A percentile compares a stretch with the other conserved stretches of the same genome.
phyloP scores from a whole-genome alignment of 176 grass and related monocot genomes.

The Oryza meyeriana region DNA sequence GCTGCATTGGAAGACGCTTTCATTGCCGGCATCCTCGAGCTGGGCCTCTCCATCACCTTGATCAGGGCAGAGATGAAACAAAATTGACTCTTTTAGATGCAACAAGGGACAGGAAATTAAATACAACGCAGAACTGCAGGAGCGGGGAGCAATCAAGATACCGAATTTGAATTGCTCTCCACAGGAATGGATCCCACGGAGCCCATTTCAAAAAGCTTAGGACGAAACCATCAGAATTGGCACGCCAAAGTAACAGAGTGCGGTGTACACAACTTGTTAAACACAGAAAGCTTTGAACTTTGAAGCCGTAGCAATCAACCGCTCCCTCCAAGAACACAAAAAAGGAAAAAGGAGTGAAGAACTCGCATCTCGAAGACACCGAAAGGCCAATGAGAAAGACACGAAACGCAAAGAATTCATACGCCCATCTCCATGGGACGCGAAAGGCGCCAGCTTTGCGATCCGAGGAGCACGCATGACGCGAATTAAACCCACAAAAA shows the following conservation, averaged over 20 bases:
- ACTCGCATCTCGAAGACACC: slow-evolving; percentile 1
- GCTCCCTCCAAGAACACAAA: slow-evolving; percentile 1
- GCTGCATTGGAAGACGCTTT: slow-evolving; percentile 13
- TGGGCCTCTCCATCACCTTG: slow-evolving; percentile 59
- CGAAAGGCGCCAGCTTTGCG: slow-evolving; percentile 39
- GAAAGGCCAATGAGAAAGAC: slow-evolving; percentile 25
- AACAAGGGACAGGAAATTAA: slow-evolving; percentile 24
- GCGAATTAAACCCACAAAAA: background rate
- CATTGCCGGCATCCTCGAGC: slow-evolving; percentile 31
- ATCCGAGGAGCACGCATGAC: slow-evolving; percentile 15
- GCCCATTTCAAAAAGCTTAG: slow-evolving; percentile 52
- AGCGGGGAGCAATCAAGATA: slow-evolving; percentile 20
- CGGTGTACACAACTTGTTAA: background rate
- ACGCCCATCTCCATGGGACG: slow-evolving; percentile 16
- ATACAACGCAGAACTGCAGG: background rate
- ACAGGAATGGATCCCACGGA: slow-evolving; percentile 44
- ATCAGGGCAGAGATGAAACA: background rate
- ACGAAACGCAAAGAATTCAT: background rate
- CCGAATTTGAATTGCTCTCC: slow-evolving; percentile 51
- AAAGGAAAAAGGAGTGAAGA: background rate
- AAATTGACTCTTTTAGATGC: slow-evolving; percentile 16
- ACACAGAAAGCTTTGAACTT: background rate
- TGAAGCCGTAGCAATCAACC: background rate
- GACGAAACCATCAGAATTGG: slow-evolving; percentile 21
- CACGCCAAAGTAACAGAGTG: slow-evolving; percentile 24